Evolutionary conservation across 768 basidiomycete species (phyloP), one percentile per base, ranked within the genome.

Genomic region (Lactarius sanguifluus): DNA sequence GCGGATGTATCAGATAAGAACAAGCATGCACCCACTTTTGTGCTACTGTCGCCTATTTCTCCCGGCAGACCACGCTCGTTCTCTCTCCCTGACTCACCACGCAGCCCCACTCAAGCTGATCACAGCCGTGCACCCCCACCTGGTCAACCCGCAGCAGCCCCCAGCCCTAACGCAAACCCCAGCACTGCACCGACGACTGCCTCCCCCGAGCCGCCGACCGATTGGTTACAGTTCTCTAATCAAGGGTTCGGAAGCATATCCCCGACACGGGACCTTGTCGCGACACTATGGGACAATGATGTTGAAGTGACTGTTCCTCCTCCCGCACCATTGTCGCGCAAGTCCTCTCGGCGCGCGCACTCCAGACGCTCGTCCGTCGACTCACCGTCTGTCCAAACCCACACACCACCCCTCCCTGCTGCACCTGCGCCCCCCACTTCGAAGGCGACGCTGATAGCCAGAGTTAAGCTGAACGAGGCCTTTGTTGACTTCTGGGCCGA

Each of bases 401-500:
- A 63, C 20, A 20, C 69, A 15, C 43, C 59, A 30, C 64, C 55
- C 40, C 20, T 56, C 18, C 36, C 62, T 23, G 10, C 65, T 32
- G 45, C 47, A 8, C 61, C 66, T 3, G 8, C 65, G 18, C 60
- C 54, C 16, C 67, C 62, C 15, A 67, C 61, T 59, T 70, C 73
- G n/a, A 80, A 78, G 57, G 77, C 81, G 25, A 80, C 81, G 0
- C 74, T 76, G 10, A 75, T 87, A 13, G 76, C 80, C 16, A 69
- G 84, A 41, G 76, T 86, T n/a, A 81, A 85, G 66, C 72, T 93
- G 13, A 91, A 93, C 71, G 91, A 92, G 71, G 89, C 90, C 1
- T 92, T 93, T 74, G 77, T 92, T 62, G 91, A 93, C 74, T 91
- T 91, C 73, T 92, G 90, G 90, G 83, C 81, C 59, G 91, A 93